Evolutionary conservation across 257 asterid genomes (phyloP).

Genomic region (Buddleja alternifolia): DNA sequence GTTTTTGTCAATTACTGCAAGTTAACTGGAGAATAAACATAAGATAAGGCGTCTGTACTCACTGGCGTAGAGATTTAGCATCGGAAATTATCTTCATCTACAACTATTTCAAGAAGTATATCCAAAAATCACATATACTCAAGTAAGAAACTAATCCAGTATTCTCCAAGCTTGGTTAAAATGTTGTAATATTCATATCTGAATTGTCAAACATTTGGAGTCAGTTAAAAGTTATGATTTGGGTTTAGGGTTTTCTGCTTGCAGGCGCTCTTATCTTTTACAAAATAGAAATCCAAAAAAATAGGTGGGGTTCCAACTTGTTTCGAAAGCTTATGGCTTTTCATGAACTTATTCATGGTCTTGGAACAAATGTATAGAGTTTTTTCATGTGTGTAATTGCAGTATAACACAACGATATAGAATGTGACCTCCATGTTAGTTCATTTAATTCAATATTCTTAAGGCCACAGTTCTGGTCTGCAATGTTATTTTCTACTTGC

Average conservation of each 20-base stretch:
- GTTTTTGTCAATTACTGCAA: background rate
- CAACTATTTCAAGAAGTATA: background rate
- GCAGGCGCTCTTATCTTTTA: background rate
- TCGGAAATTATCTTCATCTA: too few species aligned
- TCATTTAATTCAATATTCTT: too few species aligned
- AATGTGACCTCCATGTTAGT: too few species aligned
- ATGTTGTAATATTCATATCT: background rate
- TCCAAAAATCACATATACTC: background rate
- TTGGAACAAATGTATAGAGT: background rate
- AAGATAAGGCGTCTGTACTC: too few species aligned
- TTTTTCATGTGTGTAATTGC: constrained; percentile 3
- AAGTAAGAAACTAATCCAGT: too few species aligned
- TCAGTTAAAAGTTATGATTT: too few species aligned
- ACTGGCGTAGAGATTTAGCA: too few species aligned
- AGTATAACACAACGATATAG: background rate
- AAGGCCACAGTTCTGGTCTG: background rate
- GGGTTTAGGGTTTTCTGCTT: background rate
- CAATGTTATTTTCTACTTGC: too few species aligned
- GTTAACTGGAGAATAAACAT: background rate
- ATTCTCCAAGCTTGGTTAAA: background rate
- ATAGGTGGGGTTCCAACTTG: background rate
- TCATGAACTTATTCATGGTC: background rate
- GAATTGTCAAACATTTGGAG: background rate
- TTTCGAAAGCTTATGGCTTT: background rate
- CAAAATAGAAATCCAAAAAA: background rate